Base-by-base conservation (phyloP, 2,329 filamentous ascomycete species). In the Sporothrix brunneoviolacea region DNA sequence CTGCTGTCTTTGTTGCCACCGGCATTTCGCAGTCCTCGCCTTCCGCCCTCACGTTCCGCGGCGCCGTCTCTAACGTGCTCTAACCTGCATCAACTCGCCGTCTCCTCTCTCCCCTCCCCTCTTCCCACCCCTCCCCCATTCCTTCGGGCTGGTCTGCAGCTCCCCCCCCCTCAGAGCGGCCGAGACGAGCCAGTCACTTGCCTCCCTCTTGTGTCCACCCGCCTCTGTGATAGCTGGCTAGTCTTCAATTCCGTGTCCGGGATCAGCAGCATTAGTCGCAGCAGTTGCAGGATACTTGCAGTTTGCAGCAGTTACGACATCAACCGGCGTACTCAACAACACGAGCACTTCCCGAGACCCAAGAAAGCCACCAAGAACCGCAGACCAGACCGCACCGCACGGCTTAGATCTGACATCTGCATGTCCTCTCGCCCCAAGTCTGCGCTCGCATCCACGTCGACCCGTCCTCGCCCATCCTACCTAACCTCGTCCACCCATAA, bases 351-450 rank as follows among this genome's bases (percentile, higher is more conserved):
- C 24, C 10, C 24, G 36, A n/a, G n/a, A n/a, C n/a, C n/a, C 30
- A 21, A 28, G 16, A 30, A 22, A 3, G 12, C 19, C 18, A 30
- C 9, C 22, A 9, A 47, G 28, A 18, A 41, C 18, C 37, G 12
- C n/a, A 28, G 6, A 28, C 5, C 5, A 33, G 5, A 33, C 38
- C 32, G 27, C 16, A 43, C 47, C 9, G 27, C 39, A 48, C 40
- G 30, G 47, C 48, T 40, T 38, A 46, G 44, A 47, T 51, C 54
- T 53, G 44, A 50, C 49, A 50, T 51, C 42, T 55, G 51, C 48
- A 52, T 43, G 40, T 16, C 46, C n/a, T 33, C 18, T 36, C 16
- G 28, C 35, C 37, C 36, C 18, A 28, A 36, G 35, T n/a, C 21
- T 30, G 37, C 37, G 13, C 42, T 32, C 42, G 30, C 52, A 28